Conservation (phyloP, 1,284 basidiomycete species). For the Ustilago shanxiensis region DNA sequence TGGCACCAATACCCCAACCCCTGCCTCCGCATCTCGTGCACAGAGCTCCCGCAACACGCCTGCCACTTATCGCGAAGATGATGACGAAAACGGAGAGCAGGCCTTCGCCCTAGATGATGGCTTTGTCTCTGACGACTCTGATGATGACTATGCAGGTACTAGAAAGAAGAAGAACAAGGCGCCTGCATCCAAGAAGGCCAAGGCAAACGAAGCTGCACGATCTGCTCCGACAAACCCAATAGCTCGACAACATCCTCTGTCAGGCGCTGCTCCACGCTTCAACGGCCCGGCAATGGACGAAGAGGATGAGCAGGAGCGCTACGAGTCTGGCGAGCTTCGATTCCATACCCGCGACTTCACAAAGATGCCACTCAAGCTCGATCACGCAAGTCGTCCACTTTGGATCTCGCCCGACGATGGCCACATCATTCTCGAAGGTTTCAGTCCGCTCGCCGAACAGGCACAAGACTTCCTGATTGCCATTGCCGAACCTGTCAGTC, state of each 20-base stretch:
- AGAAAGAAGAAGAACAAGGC: conserved; percentile 17
- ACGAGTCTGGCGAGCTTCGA: conserved; percentile 75
- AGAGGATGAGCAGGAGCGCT: conserved; percentile 44
- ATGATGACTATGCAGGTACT: conserved; percentile 38
- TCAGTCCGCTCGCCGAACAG: conserved; percentile 88
- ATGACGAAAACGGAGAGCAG: conserved; percentile 38
- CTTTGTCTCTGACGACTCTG: conserved; percentile 50
- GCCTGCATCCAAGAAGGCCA: conserved; percentile 18
- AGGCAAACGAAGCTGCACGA: conserved; percentile 4
- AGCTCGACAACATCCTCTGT: conserved; percentile 47
- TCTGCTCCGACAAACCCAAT: conserved; percentile 13
- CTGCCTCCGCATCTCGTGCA: conserved; percentile 34
- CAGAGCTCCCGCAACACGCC: conserved; percentile 34
- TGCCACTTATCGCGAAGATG: conserved; percentile 15
- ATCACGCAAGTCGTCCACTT: conserved; percentile 65
- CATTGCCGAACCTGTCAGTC: conserved; percentile 98
- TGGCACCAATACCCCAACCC: conserved; percentile 27
- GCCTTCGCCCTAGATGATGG: conserved; percentile 41
- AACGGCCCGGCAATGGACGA: conserved; percentile 42
- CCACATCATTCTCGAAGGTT: conserved; percentile 69
- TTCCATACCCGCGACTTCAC: conserved; percentile 75
- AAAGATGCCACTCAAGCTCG: conserved; percentile 66
- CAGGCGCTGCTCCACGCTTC: conserved; percentile 48
- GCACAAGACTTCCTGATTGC: conserved; percentile 98
- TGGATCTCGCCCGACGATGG: conserved; percentile 69